Evolutionary conservation across 495 filamentous ascomycete genomes (phyloP), one percentile per base, ranked within the genome.

Genomic region (Apodospora peruviana): DNA sequence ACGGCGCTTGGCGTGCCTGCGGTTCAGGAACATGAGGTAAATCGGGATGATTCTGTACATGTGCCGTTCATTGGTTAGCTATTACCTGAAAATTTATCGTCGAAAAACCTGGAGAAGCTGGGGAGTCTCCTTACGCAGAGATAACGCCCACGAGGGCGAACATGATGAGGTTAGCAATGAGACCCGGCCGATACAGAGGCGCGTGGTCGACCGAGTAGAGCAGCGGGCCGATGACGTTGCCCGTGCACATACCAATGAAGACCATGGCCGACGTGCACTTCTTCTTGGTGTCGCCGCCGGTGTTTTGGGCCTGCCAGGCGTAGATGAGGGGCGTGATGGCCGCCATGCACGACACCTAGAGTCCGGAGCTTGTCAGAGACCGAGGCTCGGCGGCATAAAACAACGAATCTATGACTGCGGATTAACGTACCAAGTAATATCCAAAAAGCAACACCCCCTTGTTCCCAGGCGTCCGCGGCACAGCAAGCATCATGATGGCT

Each of bases 241-340:
- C 82, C 14, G 75, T 75, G 52, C 76, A 83, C 58, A 81, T 79
- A 10, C 82, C 82, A 23, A 83, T 68, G 42, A 83, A 78, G 7
- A 84, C 64, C 36, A 84, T 74, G 45, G 68, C 79, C 0, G 81
- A 82, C 0, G 76, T 83, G 21, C 80, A 74, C 52, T 84, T 84
- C 55, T 82, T 79, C 61, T 85, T 86, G 14, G 81, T 84, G 51
- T 86, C 81, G 0, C 81, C 81, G 1, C 73, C 82, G 0, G 81
- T 86, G 56, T 86, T 86, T 52, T 74, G 80, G 0, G 78, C 81
- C 12, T 76, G 78, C 82, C 82, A 86, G 0, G 79, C 75, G 58
- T 83, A 84, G 34, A 86, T 78, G 57, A 86, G 65, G 4, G 82
- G 81, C 7, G 79, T 77, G 63, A 67, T 54, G 7, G 46, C 58